Evolutionary conservation across 768 basidiomycete genomes (phyloP).

Genomic region (Omphalotus guepiniiformis): DNA sequence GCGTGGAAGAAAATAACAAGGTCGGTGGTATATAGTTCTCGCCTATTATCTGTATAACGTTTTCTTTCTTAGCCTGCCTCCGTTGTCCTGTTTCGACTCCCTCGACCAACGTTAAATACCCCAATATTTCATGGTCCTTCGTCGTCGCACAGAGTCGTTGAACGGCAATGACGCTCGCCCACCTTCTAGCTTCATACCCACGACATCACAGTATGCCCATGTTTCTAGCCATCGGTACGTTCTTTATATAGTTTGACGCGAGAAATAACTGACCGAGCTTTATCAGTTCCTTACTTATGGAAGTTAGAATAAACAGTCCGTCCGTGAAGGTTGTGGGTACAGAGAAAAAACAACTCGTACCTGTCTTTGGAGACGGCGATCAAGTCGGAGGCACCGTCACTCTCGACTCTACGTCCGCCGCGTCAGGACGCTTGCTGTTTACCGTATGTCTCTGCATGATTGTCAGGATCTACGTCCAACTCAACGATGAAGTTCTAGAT

Average conservation of each 20-base stretch:
- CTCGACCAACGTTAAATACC: neutral
- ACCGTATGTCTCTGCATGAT: slow-evolving; percentile 33
- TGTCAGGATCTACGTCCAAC: slow-evolving; percentile 1
- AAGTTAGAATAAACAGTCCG: slow-evolving; percentile 59
- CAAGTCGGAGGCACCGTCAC: slow-evolving; percentile 56
- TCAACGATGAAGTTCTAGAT: slow-evolving; percentile 34
- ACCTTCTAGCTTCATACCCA: slow-evolving; percentile 31
- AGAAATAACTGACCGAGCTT: neutral
- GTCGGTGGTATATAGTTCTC: no score
- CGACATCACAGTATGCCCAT: slow-evolving; percentile 34
- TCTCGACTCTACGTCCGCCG: slow-evolving; percentile 48
- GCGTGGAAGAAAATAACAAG: no score
- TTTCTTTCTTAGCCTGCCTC: no score
- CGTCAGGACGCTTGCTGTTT: slow-evolving; percentile 53
- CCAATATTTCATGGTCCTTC: slow-evolving; percentile 25
- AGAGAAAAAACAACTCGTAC: slow-evolving; percentile 28
- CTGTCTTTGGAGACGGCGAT: slow-evolving; percentile 61
- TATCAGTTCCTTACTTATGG: slow-evolving; percentile 48
- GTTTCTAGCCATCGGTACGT: slow-evolving; percentile 49
- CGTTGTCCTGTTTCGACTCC: neutral
- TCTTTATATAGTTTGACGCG: neutral
- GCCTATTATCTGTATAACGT: no score
- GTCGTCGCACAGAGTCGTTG: slow-evolving; percentile 25
- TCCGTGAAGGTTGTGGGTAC: slow-evolving; percentile 47
- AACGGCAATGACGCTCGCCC: slow-evolving; percentile 19